Base-by-base conservation (phyloP, 2,329 filamentous ascomycete genomes). In the Herpotrichia juniperi region DNA sequence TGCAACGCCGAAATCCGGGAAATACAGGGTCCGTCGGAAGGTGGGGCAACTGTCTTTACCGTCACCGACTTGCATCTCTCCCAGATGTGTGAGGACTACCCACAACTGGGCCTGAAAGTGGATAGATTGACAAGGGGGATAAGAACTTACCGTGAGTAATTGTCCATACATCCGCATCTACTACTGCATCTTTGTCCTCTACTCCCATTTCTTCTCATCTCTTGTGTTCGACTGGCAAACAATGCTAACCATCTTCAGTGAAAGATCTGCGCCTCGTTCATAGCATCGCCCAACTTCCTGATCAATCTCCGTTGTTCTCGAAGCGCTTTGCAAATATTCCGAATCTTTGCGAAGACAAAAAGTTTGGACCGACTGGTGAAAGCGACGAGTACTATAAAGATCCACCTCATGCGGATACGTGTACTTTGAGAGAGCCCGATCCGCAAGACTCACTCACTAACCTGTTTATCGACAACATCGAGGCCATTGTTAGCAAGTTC, bases 351-450 rank as follows among this genome's bases (percentile, higher is more conserved):
- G n/a, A 44, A 17, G 19, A 30, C 30, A 25, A n/a, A 3, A 10
- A 17, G 17, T 44, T 44, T 32, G 24, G 3, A 12, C 42, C 25
- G 28, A 44, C 42, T 31, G 42, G 42, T 11, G 42, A 44, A 44
- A 22, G n/a, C 25, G 25, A 44, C 14, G n/a, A 16, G 24, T 32
- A 12, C 25, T 44, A 44, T 25, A 17, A 21, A 14, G 24, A 44
- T 11, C 42, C 42, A 6, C 14, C 25, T 30, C 24, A 44, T n/a
- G 7, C 24, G 4, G 42, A 44, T 14, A 44, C 25, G 19, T 44
- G 24, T 17, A 7, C 24, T n/a, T 30, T 44, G 19, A 44, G 16
- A 14, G 42, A 44, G 8, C 8, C 30, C 12, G 24, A 9, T 3
- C 5, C 14, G 3, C 42, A 30, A 3, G 42, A 44, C 42, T 8